Evolutionary conservation across 306 rosid genomes (phyloP).

Genomic region (Fragaria nilgerrensis): DNA sequence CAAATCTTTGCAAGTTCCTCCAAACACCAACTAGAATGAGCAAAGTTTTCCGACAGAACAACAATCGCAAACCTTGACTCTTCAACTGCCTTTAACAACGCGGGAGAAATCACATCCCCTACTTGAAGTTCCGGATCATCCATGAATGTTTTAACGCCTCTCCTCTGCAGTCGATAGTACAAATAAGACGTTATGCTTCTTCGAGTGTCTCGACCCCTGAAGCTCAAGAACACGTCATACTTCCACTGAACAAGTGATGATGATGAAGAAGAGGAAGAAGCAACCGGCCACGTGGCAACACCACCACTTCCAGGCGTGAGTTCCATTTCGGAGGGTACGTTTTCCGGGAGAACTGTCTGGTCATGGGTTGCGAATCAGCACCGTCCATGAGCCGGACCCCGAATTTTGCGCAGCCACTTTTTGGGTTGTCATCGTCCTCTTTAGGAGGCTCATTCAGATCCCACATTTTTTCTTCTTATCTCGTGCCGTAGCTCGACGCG

Average conservation of each 20-base stretch:
- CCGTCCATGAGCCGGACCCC: slow-evolving; percentile 54
- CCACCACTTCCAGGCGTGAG: too few species aligned
- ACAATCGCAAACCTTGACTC: neutral
- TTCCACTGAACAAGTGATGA: neutral
- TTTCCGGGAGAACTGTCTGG: slow-evolving; percentile 80
- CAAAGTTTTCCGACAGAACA: neutral
- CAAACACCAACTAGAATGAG: neutral
- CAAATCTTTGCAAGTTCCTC: neutral
- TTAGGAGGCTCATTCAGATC: slow-evolving; percentile 91
- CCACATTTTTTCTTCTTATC: slow-evolving; percentile 62
- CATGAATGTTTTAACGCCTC: neutral
- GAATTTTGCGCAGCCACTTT: slow-evolving; percentile 37
- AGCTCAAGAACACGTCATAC: neutral
- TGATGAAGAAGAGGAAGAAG: too few species aligned
- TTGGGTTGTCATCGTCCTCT: slow-evolving; percentile 23
- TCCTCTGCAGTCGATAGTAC: neutral
- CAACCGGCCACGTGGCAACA: too few species aligned
- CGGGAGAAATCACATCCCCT: neutral
- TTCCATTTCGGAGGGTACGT: slow-evolving; percentile 18
- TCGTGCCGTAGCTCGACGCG: too few species aligned
- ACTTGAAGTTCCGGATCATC: neutral
- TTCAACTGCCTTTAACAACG: neutral
- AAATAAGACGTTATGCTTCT: neutral
- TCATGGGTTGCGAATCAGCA: slow-evolving; percentile 44
- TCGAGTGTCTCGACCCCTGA: neutral